These are phyloP conservation scores for Thraustotheca clavata DNA, from an alignment of 352 stramenopile species.

Conservation along the genomic window DNA sequence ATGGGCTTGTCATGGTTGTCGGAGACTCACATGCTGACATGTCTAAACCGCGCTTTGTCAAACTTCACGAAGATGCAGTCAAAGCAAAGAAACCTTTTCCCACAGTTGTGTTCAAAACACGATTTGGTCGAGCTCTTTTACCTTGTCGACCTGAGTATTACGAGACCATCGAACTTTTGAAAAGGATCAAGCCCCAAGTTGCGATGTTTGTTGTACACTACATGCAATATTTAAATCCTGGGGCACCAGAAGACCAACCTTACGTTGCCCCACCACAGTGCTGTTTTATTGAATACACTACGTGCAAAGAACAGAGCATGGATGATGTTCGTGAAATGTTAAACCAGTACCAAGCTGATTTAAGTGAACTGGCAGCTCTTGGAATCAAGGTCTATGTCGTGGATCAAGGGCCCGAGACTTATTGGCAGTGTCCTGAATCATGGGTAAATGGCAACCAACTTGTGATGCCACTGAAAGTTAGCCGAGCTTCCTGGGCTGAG, in stretches of 20 bases:
- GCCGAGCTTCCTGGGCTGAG: background rate
- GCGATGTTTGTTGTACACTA: background rate
- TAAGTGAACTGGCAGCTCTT: background rate
- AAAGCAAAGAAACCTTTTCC: background rate
- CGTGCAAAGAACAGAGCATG: background rate
- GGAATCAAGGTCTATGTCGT: constrained; percentile 14
- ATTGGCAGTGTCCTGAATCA: background rate
- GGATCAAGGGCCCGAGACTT: background rate
- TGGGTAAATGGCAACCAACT: background rate
- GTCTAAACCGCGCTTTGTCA: background rate
- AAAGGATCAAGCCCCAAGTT: background rate
- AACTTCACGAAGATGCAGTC: background rate
- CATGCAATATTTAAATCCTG: background rate
- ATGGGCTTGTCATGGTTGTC: background rate
- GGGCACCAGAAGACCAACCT: background rate
- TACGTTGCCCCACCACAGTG: background rate
- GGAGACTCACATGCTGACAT: background rate
- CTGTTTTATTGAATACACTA: background rate
- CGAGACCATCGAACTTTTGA: background rate
- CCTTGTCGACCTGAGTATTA: background rate
- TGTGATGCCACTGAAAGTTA: background rate
- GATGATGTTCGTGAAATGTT: background rate
- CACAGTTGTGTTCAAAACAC: background rate
- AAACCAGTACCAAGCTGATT: background rate
- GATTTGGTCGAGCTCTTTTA: background rate